Base-by-base conservation (phyloP, 352 stramenopile genomes). In the Thalassiosira sp. region DNA sequence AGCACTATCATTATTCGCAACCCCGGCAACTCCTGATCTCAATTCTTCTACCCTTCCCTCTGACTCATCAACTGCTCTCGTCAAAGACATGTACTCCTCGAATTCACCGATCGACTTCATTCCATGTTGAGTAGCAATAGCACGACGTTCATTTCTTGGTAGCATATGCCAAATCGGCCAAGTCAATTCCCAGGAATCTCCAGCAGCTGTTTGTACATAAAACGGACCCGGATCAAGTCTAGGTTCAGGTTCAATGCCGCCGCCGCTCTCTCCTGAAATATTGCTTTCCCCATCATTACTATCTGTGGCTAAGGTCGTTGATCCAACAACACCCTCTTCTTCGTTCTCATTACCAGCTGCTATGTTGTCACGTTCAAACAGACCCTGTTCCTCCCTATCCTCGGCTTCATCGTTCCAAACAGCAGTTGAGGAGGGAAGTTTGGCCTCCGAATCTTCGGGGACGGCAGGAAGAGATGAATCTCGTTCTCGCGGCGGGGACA, bases 81-180 rank as follows among this genome's bases (percentile, higher is more conserved):
- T 70, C 18, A 91, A 52, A 18, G 66, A 81, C 75, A 91, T 89
- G 65, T 88, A 88, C 58, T 91, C 86, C 71, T 91, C 86, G 64
- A 91, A 91, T 59, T 85, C 86, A 18, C 86, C 86, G 56, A 91
- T 91, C 1, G 78, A 85, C 56, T 89, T 89, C 51, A 82, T 87
- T 15, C 86, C 86, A 51, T 91, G 77, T 48, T 87, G 66, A 33
- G 57, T 31, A 1, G 86, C 83, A 33, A 91, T 81, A 18, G 70
- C 66, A 51, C 84, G 88, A 10, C 81, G 68, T 59, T 91, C 86
- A 24, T 84, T 25, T 22, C 72, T 43, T 8, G 83, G 79, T 15
- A 91, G 74, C 75, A 89, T 80, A 49, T 90, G 83, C 86, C 86
- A 91, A 54, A 91, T 90, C 8, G 80, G 80, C 81, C 83, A 91